Conservation (phyloP, 1,284 basidiomycete genomes). For the Cryptococcus depauperatus region DNA sequence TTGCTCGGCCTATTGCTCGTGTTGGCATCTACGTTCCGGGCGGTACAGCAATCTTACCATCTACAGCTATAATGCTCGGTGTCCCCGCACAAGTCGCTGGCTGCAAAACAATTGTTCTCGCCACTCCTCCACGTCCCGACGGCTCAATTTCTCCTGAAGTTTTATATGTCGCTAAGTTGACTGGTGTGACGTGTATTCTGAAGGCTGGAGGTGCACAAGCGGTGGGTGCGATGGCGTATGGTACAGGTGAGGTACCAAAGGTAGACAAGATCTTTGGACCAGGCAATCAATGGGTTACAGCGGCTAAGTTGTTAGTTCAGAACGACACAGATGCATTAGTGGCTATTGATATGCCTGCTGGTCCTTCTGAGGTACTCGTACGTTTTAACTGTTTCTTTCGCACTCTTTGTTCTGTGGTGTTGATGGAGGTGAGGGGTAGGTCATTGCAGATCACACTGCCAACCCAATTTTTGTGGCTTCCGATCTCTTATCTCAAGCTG, state of each 20-base stretch:
- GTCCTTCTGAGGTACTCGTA: slow-evolving; percentile 91
- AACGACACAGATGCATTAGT: slow-evolving; percentile 97
- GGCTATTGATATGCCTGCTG: slow-evolving; percentile 98
- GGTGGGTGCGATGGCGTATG: slow-evolving; percentile 94
- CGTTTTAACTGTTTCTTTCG: slow-evolving; percentile 41
- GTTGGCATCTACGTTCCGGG: slow-evolving; percentile 98
- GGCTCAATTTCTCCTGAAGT: slow-evolving; percentile 90
- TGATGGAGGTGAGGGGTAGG: slow-evolving; percentile 48
- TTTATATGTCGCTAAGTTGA: slow-evolving; percentile 82
- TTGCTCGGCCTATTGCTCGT: slow-evolving; percentile 84
- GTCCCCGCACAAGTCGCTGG: slow-evolving; percentile 96
- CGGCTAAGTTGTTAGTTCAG: slow-evolving; percentile 98
- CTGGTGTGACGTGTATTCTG: slow-evolving; percentile 78
- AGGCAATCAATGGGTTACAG: slow-evolving; percentile 99
- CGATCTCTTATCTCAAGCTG: slow-evolving; percentile 93
- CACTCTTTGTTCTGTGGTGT: neutral
- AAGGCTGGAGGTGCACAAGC: slow-evolving; percentile 96
- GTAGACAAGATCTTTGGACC: slow-evolving; percentile 99
- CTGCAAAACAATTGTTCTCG: slow-evolving; percentile 84
- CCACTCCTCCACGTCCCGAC: slow-evolving; percentile 86
- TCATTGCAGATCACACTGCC: slow-evolving; percentile 81
- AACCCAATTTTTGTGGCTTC: slow-evolving; percentile 89
- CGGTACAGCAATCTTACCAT: slow-evolving; percentile 91
- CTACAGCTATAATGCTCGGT: slow-evolving; percentile 96
- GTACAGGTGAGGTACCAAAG: slow-evolving; percentile 91